These are phyloP conservation scores for Pichia sp. DNA, from an alignment of 1,139 yeast genomes.

Conservation along the genomic window DNA sequence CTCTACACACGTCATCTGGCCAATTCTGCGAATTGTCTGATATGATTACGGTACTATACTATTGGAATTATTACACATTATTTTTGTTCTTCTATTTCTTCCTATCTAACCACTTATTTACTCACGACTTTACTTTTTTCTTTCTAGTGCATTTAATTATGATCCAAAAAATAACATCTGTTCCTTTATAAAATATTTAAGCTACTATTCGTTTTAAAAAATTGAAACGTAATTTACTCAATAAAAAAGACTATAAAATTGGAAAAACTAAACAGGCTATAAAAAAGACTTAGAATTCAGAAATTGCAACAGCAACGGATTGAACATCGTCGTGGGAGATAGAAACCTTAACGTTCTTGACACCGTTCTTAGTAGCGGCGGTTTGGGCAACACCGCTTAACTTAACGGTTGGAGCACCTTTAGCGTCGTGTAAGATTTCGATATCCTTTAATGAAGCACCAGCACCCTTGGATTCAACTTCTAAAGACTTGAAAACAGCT, in stretches of 20 bases:
- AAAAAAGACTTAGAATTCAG: slow-evolving; percentile 45
- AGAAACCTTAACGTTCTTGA: slow-evolving; percentile 74
- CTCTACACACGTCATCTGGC: too few relatives aligned
- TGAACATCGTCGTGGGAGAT: slow-evolving; percentile 97
- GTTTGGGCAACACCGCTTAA: slow-evolving; percentile 73
- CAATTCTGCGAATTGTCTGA: too few relatives aligned
- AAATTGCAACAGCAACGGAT: slow-evolving; percentile 95
- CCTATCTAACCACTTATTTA: too few relatives aligned
- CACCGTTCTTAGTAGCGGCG: slow-evolving; percentile 72
- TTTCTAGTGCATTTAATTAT: too few relatives aligned
- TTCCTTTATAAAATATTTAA: neutral
- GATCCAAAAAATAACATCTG: too few relatives aligned
- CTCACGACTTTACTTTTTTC: too few relatives aligned
- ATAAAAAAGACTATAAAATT: neutral
- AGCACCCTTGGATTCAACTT: slow-evolving; percentile 88
- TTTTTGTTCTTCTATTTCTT: too few relatives aligned
- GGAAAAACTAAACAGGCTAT: neutral
- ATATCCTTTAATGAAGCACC: slow-evolving; percentile 93
- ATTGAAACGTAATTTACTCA: neutral
- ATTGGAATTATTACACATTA: too few relatives aligned
- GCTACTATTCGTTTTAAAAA: too few relatives aligned
- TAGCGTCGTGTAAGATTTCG: slow-evolving; percentile 73
- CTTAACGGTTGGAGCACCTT: slow-evolving; percentile 80
- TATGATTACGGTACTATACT: too few relatives aligned
- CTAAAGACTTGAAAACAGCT: slow-evolving; percentile 95